These are phyloP conservation scores for Coniferiporia weirii DNA, from an alignment of 1,284 basidiomycete genomes.

Conservation along the genomic window DNA sequence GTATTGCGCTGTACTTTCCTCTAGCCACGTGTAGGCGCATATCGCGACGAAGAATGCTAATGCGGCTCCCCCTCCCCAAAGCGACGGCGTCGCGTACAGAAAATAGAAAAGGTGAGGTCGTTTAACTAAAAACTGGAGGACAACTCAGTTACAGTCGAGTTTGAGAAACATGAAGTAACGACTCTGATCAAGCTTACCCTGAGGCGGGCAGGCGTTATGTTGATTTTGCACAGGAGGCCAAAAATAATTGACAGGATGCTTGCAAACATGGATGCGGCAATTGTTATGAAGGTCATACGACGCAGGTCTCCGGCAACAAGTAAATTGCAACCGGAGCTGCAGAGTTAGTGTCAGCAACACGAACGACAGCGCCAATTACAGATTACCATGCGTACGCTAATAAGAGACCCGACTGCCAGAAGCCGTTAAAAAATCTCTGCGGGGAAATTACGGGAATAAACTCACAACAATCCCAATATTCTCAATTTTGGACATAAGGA, in stretches of 20 bases:
- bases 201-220: slow-evolving; percentile 14
- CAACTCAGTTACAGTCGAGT: not conserved
- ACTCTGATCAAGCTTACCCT: not conserved
- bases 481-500: slow-evolving; percentile 16
- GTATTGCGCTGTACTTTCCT: slow-evolving; percentile 12
- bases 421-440: too few species aligned
- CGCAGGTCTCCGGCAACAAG: slow-evolving; percentile 12
- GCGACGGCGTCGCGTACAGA: slow-evolving; percentile 11
- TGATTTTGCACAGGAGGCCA: slow-evolving; percentile 11
- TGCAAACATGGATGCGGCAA: slow-evolving; percentile 11
- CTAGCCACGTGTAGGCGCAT: slow-evolving; percentile 13
- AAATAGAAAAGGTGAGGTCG: slow-evolving; percentile 11
- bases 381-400: not conserved
- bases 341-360: not conserved
- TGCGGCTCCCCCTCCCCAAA: slow-evolving; percentile 12
- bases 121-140: slow-evolving; percentile 2
- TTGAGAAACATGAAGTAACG: not conserved
- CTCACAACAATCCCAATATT: slow-evolving; percentile 12
- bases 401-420: slow-evolving; percentile 12
- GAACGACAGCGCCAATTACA: not conserved
- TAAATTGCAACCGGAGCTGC: slow-evolving; percentile 10
- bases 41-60: slow-evolving; percentile 13
- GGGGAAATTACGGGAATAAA: not conserved
- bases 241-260: slow-evolving; percentile 13
- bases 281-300: slow-evolving; percentile 12